Base-by-base conservation (phyloP, 768 basidiomycete species). In the Amyloporia xantha region DNA sequence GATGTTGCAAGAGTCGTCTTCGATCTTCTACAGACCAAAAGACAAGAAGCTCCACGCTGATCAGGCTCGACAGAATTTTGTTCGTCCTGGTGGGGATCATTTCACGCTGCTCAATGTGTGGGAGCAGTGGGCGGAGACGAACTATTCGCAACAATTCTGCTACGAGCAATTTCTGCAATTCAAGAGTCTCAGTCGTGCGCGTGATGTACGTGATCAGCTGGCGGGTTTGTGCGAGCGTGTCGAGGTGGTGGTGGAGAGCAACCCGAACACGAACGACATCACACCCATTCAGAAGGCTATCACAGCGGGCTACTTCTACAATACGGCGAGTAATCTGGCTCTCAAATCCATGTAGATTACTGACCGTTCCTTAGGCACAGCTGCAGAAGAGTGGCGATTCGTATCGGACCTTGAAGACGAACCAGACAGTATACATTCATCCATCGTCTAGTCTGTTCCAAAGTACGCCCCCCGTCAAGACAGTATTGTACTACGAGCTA, bases 91-190 rank as follows among this genome's bases (percentile, higher is more conserved):
- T 24, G 96, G 96, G 20, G 96, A 99, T 60, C 96, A 98, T 69
- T 99, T 98, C 63, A 98, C 95, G 5, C 68, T 99, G 20, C 75
- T 99, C 23, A 98, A 98, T 63, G 91, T 98, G 11, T 98, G 93
- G 87, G 94, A 97, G 64, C 94, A 97, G 62, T 99, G 96, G 96
- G 89, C 89, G 17, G 96, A 99, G 54, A 91, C 94, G 20, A 92
- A 92, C 60, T 98, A 93, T 63, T 94, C 91, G 19, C 91, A 97
- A 63, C 91, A 94, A 59, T 96, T 91, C 69, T 94, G 91, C 60
- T 96, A 94, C 63, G 93, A 95, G 62, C 90, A 94, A 55, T 97
- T 90, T 70, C 67, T 96, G 42, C 94, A 95, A 63, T 93, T 85
- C 76, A 96, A 98, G 76, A 91, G 88, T 53, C 71, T 99, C 21